Evolutionary conservation across 2,329 filamentous ascomycete species (phyloP), one percentile per base, ranked within the genome.

Genomic region (Fusarium sarcochroum): DNA sequence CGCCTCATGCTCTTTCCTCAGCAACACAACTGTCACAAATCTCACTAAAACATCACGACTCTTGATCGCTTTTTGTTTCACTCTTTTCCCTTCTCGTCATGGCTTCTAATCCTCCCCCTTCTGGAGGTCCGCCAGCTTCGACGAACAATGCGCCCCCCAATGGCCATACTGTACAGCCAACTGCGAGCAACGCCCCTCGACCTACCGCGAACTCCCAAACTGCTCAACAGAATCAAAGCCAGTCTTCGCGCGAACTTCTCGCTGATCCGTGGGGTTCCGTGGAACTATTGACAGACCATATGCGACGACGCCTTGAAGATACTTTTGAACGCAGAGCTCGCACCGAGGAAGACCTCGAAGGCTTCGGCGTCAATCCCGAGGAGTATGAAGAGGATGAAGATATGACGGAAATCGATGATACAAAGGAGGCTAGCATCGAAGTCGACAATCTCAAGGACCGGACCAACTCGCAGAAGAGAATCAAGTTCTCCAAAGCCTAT

Each of bases 401-500:
- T 13, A 13, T 30, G 27, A 45, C 48, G 27, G 52, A 66, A 3
- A 23, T 30, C 21, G 51, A 48, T 10, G 44, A 54, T 3, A 44
- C 41, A 27, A 51, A 60, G 7, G 46, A 23, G 6, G 62, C 63
- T 4, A 44, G 71, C 15, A 32, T 63, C 21, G 46, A 50, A 15
- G n/a, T 67, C 14, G 51, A 57, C 5, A 57, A 58, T 15, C 25
- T 68, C 7, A 20, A 44, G 11, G 45, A 72, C 32, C 63, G 66
- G 14, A 50, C 63, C 8, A 45, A 61, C 6, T 6, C 49, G n/a
- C 42, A 55, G 13, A 75, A 76, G 55, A 71, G 71, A 15, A 76
- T 77, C 66, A 73, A 72, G 30, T 78, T 81, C 30, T 68, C 67
- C 14, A 56, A 75, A 7, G 65, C 69, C 14, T 74, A 70, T 7